A percentile compares a stretch with the other conserved stretches of the same genome.
phyloP scores from a whole-genome alignment of 2,329 filamentous ascomycete genomes.

The Cladosporium austrohemisphaericum region DNA sequence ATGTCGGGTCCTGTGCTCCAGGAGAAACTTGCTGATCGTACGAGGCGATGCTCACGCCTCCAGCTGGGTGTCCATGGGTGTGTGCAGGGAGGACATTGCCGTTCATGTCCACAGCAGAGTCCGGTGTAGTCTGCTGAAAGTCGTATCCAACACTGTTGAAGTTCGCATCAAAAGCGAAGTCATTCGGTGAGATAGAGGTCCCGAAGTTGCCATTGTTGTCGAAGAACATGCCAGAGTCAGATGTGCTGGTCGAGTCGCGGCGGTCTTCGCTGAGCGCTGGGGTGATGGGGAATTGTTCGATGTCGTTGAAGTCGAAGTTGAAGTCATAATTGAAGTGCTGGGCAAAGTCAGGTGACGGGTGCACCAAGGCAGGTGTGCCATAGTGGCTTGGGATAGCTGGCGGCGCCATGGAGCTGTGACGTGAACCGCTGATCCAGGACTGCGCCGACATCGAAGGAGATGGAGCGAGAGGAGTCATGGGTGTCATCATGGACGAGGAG shows the following conservation, averaged over 20 bases:
- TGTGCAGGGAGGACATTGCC: slow-evolving; percentile 9
- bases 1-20: slow-evolving; percentile 62
- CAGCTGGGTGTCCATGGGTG: slow-evolving; percentile 5
- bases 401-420: slow-evolving; percentile 30
- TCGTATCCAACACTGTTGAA: slow-evolving; percentile 40
- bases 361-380: slow-evolving; percentile 27
- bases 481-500: slow-evolving; percentile 42
- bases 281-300: slow-evolving; percentile 30
- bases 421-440: slow-evolving; percentile 30
- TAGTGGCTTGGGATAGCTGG: slow-evolving; percentile 30
- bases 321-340: slow-evolving; percentile 35
- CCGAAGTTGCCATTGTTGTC: slow-evolving; percentile 19
- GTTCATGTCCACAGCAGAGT: slow-evolving; percentile 21
- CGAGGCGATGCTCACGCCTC: slow-evolving; percentile 21
- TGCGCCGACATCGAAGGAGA: slow-evolving; percentile 38
- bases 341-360: slow-evolving; percentile 31
- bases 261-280: slow-evolving; percentile 35
- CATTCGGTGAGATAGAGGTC: slow-evolving; percentile 40
- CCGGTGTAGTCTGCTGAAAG: slow-evolving; percentile 32
- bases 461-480: slow-evolving; percentile 34
- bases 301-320: slow-evolving; percentile 29
- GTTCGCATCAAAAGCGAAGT: slow-evolving; percentile 58
- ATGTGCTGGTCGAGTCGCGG: slow-evolving; percentile 29
- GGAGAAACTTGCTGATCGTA: slow-evolving; percentile 60
- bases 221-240: slow-evolving; percentile 41